These are phyloP conservation scores for Hypericum androsaemum DNA, from an alignment of 345 rosid genomes.

Conservation along the genomic window DNA sequence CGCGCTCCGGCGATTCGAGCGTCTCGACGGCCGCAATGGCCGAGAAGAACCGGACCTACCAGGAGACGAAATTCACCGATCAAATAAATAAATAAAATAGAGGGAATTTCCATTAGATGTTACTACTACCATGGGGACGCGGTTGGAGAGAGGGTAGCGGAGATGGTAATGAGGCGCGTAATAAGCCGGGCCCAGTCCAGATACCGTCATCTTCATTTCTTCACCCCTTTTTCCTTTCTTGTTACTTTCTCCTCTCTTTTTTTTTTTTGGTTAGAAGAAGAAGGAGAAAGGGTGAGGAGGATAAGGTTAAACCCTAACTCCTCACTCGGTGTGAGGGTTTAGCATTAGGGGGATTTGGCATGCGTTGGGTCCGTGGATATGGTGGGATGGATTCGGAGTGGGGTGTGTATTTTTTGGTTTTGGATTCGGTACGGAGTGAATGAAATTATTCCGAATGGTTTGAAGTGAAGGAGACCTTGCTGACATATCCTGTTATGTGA, in stretches of 20 bases:
- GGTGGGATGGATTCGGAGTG: too few relatives aligned
- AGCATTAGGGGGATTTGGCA: neutral
- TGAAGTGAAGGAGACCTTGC: too few relatives aligned
- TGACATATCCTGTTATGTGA: too few relatives aligned
- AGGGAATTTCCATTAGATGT: neutral
- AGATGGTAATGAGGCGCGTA: conserved; percentile 27
- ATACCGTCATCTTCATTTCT: conserved; percentile 32
- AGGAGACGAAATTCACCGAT: neutral
- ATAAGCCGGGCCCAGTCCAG: conserved; percentile 37
- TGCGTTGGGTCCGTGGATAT: neutral
- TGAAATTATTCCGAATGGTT: too few relatives aligned
- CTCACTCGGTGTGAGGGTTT: neutral
- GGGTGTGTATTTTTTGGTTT: too few relatives aligned
- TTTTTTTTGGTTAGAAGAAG: neutral
- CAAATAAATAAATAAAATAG: neutral
- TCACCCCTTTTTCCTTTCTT: neutral
- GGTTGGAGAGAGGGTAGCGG: conserved; percentile 29
- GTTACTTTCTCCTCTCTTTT: neutral
- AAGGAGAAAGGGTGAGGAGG: neutral
- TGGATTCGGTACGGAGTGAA: too few relatives aligned
- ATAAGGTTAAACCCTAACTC: neutral
- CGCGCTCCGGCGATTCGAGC: neutral
- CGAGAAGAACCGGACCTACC: neutral
- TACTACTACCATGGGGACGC: conserved; percentile 36
- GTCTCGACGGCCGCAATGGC: conserved; percentile 4